Evolutionary conservation across 345 rosid species (phyloP), one percentile per base, ranked within the genome.

Genomic region (Cardamine chenopodiifolia): DNA sequence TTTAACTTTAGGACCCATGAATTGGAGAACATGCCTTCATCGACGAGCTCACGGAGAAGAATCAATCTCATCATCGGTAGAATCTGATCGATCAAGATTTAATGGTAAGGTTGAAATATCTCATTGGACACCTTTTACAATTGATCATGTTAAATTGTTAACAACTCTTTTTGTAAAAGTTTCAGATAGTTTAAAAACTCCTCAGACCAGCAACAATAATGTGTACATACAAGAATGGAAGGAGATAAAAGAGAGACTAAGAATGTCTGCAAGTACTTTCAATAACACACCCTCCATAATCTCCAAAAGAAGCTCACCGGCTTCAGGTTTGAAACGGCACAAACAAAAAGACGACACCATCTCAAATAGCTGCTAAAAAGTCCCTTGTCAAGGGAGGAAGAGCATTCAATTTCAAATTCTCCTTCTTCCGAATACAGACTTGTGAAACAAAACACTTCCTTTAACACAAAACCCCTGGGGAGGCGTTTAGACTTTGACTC

Each of bases 401-500:
- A 17, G 12, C 53, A 18, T 42, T 26, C 53, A 15, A 2, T n/a
- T 53, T 68, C 58, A 22, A 22, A 23, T 32, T 53, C 39, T 52
- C 7, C 23, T 50, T 66, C 9, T n/a, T 23, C 63, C 29, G 20
- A 19, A 5, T 17, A 26, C 40, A 53, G 6, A 54, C 13, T 10
- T 25, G 18, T 19, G 42, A 18, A 56, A 44, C 35, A 4, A 25
- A 19, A 63, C 68, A 62, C 23, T 17, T 26, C 1, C 2, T 40
- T 13, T 11, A 14, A 20, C 11, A 55, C 44, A 29, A 57, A 48
- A 23, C 49, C 59, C 1, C 34, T 71, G 37, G 49, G 61, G 28
- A 71, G 67, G 19, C 49, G 74, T 52, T 71, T 71, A 55, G 75
- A 71, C 12, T 71, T 59, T 17, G 59, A 71, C 20, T 71, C 50